Conservation (phyloP, 805 yeast genomes). For the Pichia manshurica region DNA sequence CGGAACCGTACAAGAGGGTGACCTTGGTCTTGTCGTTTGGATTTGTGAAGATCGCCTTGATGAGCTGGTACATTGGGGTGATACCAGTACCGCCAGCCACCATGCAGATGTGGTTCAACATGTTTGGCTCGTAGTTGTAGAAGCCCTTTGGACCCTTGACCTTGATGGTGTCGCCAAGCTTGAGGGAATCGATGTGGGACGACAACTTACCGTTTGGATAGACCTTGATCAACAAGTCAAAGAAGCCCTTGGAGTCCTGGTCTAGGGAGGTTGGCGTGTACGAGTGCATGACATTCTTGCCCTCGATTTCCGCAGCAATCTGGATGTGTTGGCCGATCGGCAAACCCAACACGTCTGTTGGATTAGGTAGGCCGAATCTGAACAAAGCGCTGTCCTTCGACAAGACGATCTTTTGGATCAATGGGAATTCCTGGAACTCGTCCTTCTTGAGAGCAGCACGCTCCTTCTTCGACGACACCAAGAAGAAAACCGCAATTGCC, state of each 20-base stretch:
- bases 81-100: slow-evolving; percentile 97
- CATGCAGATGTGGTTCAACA: slow-evolving; percentile 73
- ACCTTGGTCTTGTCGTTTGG: slow-evolving; percentile 76
- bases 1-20: slow-evolving; percentile 74
- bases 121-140: slow-evolving; percentile 75
- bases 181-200: slow-evolving; percentile 59
- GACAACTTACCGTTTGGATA: slow-evolving; percentile 86
- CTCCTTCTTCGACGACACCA: slow-evolving; percentile 16
- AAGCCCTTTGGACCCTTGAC: slow-evolving; percentile 91
- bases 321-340: slow-evolving; percentile 95
- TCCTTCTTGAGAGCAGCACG: slow-evolving; percentile 54
- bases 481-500: slow-evolving; percentile 16
- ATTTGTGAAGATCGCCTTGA: slow-evolving; percentile 71
- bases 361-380: slow-evolving; percentile 74
- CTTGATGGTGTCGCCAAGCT: slow-evolving; percentile 71
- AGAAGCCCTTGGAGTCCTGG: slow-evolving; percentile 65
- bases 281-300: slow-evolving; percentile 75
- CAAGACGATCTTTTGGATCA: slow-evolving; percentile 68
- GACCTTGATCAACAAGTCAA: slow-evolving; percentile 80
- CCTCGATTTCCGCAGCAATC: slow-evolving; percentile 68
- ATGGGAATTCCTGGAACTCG: slow-evolving; percentile 70
- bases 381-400: slow-evolving; percentile 79
- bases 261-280: slow-evolving; percentile 88
- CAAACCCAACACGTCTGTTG: slow-evolving; percentile 71
- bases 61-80: slow-evolving; percentile 91